These are phyloP conservation scores for Zymoseptoria crescenta DNA, from an alignment of 2,329 filamentous ascomycete genomes.

Conservation along the genomic window DNA sequence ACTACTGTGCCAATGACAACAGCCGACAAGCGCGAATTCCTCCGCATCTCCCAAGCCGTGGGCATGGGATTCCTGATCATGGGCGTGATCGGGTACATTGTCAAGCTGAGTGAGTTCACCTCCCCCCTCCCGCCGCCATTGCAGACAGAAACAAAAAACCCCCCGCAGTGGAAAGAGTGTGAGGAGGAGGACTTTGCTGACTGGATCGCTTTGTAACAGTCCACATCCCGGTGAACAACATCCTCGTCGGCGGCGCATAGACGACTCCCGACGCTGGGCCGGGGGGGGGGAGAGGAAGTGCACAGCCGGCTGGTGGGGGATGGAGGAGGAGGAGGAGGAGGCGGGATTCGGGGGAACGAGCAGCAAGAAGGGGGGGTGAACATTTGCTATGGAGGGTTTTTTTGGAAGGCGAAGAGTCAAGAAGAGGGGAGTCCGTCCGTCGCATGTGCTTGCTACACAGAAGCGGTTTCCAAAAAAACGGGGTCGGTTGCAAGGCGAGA, in stretches of 20 bases:
- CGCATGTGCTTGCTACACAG: too few relatives aligned
- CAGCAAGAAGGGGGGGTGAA: too few relatives aligned
- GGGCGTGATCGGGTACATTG: slow-evolving; percentile 62
- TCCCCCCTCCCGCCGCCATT: neutral
- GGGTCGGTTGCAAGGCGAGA: too few relatives aligned
- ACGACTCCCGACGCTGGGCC: neutral
- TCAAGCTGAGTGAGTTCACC: slow-evolving; percentile 60
- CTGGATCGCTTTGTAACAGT: slow-evolving; percentile 35
- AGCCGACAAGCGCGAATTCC: slow-evolving; percentile 53
- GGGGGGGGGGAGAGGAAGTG: too few relatives aligned
- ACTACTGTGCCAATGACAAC: too few relatives aligned
- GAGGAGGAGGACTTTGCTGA: neutral
- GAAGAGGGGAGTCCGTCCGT: too few relatives aligned
- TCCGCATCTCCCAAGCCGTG: slow-evolving; percentile 57
- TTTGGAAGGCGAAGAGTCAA: too few relatives aligned
- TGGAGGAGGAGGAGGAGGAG: too few relatives aligned
- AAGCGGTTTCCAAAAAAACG: too few relatives aligned
- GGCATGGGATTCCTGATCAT: slow-evolving; percentile 63
- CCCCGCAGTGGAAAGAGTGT: neutral
- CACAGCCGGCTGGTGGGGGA: too few relatives aligned
- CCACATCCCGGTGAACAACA: slow-evolving; percentile 63
- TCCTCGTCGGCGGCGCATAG: slow-evolving; percentile 59
- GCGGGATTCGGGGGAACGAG: too few relatives aligned
- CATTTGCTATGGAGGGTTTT: too few relatives aligned
- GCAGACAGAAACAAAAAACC: neutral